Evolutionary conservation across 2,329 filamentous ascomycete genomes (phyloP).

Genomic region (Coniella lustricola): DNA sequence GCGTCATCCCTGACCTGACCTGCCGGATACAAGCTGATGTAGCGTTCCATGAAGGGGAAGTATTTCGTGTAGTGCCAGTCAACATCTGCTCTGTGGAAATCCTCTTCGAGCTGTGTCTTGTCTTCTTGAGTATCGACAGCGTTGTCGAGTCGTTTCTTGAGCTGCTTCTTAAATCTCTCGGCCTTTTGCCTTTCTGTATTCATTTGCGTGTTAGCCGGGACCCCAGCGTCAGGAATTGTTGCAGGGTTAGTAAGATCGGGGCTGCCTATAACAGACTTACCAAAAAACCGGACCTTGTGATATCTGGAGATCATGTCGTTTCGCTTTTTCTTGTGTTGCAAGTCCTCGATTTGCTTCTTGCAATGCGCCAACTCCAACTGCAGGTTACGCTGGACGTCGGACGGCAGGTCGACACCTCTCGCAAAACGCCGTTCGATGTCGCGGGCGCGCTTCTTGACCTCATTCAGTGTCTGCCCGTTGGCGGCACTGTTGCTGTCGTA

Average conservation of each 20-base stretch:
- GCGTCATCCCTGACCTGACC: slow-evolving; percentile 27
- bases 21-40: slow-evolving; percentile 55
- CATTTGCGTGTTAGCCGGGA: neutral
- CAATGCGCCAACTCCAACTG: slow-evolving; percentile 65
- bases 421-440: slow-evolving; percentile 61
- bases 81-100: slow-evolving; percentile 63
- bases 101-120: slow-evolving; percentile 41
- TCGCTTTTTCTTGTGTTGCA: slow-evolving; percentile 53
- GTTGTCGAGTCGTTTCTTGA: slow-evolving; percentile 52
- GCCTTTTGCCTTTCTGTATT: slow-evolving; percentile 64
- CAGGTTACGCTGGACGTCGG: slow-evolving; percentile 59
- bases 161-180: slow-evolving; percentile 56
- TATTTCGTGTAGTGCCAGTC: slow-evolving; percentile 70
- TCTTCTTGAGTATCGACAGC: slow-evolving; percentile 44
- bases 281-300: slow-evolving; percentile 80
- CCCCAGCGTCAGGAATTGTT: neutral
- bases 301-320: slow-evolving; percentile 70
- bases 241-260: neutral
- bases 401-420: slow-evolving; percentile 55
- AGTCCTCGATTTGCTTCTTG: slow-evolving; percentile 54
- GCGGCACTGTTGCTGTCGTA: slow-evolving; percentile 44
- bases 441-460: slow-evolving; percentile 63
- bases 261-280: slow-evolving; percentile 35
- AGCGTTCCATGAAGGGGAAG: slow-evolving; percentile 63
- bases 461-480: slow-evolving; percentile 8